A percentile compares a stretch with the other conserved stretches of the same genome.
These are phyloP conservation scores for Colletotrichum sidae DNA, from an alignment of 2,329 filamentous ascomycete genomes.

Conservation along the genomic window DNA sequence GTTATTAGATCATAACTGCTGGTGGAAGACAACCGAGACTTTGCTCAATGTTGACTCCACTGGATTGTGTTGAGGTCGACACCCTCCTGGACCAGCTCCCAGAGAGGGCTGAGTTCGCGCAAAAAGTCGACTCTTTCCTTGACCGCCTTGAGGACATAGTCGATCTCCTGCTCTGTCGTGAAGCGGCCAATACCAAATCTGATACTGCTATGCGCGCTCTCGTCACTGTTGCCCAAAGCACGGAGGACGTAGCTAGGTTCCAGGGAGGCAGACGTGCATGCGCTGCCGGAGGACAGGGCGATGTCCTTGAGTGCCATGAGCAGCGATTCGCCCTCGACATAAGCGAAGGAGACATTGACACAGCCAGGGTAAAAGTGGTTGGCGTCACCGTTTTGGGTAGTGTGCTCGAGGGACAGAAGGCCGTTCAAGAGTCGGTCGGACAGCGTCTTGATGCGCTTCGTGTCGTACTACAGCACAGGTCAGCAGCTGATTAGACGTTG, in stretches of 20 bases:
- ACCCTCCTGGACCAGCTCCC: conserved; percentile 98
- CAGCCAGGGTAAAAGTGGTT: conserved; percentile 92
- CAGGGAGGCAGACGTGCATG: conserved; percentile 95
- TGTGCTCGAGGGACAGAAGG: conserved; percentile 91
- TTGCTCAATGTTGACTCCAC: conserved; percentile 90
- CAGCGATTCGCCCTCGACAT: conserved; percentile 97
- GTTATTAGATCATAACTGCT: background rate
- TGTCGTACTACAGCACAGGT: conserved; percentile 78
- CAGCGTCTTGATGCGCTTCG: conserved; percentile 82
- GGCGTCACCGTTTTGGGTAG: conserved; percentile 87
- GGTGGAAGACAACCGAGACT: background rate
- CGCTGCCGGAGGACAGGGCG: conserved; percentile 94
- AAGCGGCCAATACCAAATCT: conserved; percentile 97
- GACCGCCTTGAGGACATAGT: conserved; percentile 97
- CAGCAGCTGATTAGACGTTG: conserved; percentile 1
- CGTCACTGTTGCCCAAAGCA: conserved; percentile 94
- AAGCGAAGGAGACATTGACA: conserved; percentile 98
- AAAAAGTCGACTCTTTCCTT: conserved; percentile 91
- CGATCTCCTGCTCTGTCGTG: conserved; percentile 94
- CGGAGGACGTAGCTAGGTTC: conserved; percentile 97
- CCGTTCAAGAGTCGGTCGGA: conserved; percentile 87
- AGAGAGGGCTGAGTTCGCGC: conserved; percentile 92
- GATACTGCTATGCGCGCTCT: conserved; percentile 97
- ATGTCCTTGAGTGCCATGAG: conserved; percentile 99
- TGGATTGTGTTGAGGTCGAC: conserved; percentile 96